Evolutionary conservation across 129 eudicot genomes (phyloP), one percentile per base, ranked within the genome.

Genomic region (Centrapalus pauciflorus): DNA sequence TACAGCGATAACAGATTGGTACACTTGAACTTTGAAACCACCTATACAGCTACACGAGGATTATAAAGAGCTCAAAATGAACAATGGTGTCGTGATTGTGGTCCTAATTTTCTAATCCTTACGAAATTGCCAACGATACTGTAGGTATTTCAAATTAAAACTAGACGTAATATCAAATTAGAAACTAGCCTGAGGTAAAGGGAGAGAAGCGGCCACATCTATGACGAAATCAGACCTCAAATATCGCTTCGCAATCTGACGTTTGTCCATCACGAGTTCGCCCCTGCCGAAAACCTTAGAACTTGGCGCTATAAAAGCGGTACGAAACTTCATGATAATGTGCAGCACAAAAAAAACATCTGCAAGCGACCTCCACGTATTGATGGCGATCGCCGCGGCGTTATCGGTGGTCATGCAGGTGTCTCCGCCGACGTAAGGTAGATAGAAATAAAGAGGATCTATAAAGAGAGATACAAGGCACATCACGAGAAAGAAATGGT

Each of bases 211-310:
- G 2, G 96, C 84, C 1, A 93, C 73, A 65, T 93, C 99, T 12
- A 93, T 58, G 25, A 84, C 51, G n/a, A 93, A 93, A 84, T 89
- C 96, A 0, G 95, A 64, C 66, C 55, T 81, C 37, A 92, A 67
- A 73, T 92, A 92, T 13, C 84, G 55, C 54, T 52, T 48, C 0
- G 84, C 84, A 27, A 92, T 92, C 50, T 83, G 82, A 5, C 61
- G 67, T 1, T 88, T 75, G 23, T 92, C 96, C 96, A 83, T 88
- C 13, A 92, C 94, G 27, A 92, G 93, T 64, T 92, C 98, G 0
- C 98, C 98, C 27, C 89, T 79, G 1, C 98, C 98, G 24, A 92
- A 88, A 30, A 88, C 96, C 75, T 88, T 78, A 13, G 95, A 88
- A 45, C 89, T 92, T 0, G 89, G 96, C 1, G 96, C 93, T 11